phyloP scores from a whole-genome alignment of 345 rosid genomes.

The Limnanthes douglasii region DNA sequence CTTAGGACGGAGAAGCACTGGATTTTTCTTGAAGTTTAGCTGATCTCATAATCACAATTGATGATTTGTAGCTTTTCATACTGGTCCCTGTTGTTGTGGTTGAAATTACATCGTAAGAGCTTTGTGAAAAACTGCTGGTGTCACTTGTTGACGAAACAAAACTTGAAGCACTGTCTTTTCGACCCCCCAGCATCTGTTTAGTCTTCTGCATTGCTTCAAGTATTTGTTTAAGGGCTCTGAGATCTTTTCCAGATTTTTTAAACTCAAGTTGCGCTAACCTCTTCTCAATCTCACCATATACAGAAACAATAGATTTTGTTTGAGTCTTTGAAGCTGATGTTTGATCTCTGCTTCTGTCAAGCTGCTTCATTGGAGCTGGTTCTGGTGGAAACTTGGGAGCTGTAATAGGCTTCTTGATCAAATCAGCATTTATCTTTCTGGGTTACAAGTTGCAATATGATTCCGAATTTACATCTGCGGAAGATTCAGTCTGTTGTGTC shows the following conservation, averaged over 20 bases:
- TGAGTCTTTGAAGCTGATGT: too few species aligned
- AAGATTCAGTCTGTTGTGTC: too few species aligned
- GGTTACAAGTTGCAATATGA: too few species aligned
- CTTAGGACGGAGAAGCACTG: slow-evolving; percentile 15
- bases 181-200: slow-evolving; percentile 21
- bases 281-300: slow-evolving; percentile 76
- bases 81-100: slow-evolving; percentile 23
- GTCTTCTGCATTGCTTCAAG: slow-evolving; percentile 77
- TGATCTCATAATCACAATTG: slow-evolving; percentile 41
- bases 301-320: slow-evolving; percentile 25
- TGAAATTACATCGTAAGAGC: slow-evolving; percentile 18
- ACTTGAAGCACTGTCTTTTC: slow-evolving; percentile 19
- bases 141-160: slow-evolving; percentile 12
- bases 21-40: slow-evolving; percentile 21
- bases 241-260: slow-evolving; percentile 68
- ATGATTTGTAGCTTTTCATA: slow-evolving; percentile 27
- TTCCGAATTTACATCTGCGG: too few species aligned
- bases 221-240: slow-evolving; percentile 73
- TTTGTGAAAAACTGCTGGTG: slow-evolving; percentile 14
- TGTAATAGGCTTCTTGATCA: slow-evolving; percentile 26
- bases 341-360: slow-evolving; percentile 36
- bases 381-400: slow-evolving; percentile 38
- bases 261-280: slow-evolving; percentile 62
- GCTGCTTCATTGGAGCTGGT: slow-evolving; percentile 56
- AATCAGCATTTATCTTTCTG: slow-evolving; percentile 17